Evolutionary conservation across 2,329 filamentous ascomycete genomes (phyloP), one percentile per base, ranked within the genome.

Genomic region (Cercospora sojina): DNA sequence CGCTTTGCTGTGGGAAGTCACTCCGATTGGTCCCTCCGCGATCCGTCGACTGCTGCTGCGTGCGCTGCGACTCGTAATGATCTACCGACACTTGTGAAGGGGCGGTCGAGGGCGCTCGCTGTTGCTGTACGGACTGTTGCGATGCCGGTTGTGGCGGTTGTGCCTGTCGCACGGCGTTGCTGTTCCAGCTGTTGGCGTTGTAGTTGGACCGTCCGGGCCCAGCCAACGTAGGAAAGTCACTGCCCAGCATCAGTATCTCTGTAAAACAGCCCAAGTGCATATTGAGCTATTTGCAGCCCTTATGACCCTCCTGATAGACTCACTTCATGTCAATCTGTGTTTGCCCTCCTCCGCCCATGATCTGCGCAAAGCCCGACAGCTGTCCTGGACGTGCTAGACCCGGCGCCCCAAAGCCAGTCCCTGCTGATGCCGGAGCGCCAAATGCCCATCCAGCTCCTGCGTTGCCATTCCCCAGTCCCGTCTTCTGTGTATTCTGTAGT

Each of bases 191-290:
- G 78, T 85, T 81, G 56, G 82, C 83, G 65, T 82, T 85, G 62
- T 85, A 83, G 64, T 85, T 82, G 70, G 84, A 80, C 74, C 87
- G 85, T 32, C 85, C 81, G 18, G 83, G 82, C 64, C 85, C 84
- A 53, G 86, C 87, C 72, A 89, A 78, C 10, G 85, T 86, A 56
- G 87, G 87, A 65, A 89, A 89, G 74, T 89, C 87, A 74, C 87
- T 89, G 68, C 59, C 62, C 43, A 63, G 68, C 62, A 66, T 75
- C 67, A 76, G 75, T 64, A 58, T 20, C 16, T 43, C 32, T 5
- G 57, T n/a, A 27, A 8, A 41, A 29, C 8, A 38, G 35, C 25
- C 56, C 7, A 35, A 57, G 23, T 57, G 27, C 55, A 18, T 13
- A 31, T 38, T 2, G 32, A 31, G 55, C 16, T 29, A n/a, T 23